These are phyloP conservation scores for Senna tora DNA, from an alignment of 306 rosid genomes.

Conservation along the genomic window DNA sequence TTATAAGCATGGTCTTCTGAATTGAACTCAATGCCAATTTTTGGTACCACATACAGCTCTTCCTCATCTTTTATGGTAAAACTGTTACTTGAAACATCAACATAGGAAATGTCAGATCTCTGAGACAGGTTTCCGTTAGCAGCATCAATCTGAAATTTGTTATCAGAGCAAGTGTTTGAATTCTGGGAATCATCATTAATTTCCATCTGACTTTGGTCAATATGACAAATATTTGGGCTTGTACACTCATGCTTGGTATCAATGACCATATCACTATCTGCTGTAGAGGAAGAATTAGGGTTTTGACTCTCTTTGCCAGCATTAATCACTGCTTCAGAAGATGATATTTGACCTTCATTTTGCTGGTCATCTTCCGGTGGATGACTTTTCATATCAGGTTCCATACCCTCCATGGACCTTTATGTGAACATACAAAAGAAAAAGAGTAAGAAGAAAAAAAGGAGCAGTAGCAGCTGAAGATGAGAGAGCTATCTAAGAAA, in stretches of 20 bases:
- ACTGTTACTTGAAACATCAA: conserved; percentile 34
- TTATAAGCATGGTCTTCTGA: conserved; percentile 67
- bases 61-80: conserved; percentile 36
- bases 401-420: conserved; percentile 44
- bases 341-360: conserved; percentile 39
- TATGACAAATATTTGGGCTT: conserved; percentile 37
- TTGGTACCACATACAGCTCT: conserved; percentile 41
- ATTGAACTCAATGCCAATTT: conserved; percentile 60
- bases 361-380: conserved; percentile 27
- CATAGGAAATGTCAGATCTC: conserved; percentile 26
- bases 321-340: conserved; percentile 31
- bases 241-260: conserved; percentile 40
- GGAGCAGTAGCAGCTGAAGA: conserved; percentile 29
- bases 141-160: conserved; percentile 39
- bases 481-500: neutral
- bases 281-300: conserved; percentile 32
- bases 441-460: conserved; percentile 6
- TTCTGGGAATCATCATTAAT: conserved; percentile 42
- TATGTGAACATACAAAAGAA: conserved; percentile 19
- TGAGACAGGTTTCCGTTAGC: conserved; percentile 33
- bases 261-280: conserved; percentile 32
- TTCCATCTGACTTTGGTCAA: conserved; percentile 40
- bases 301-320: conserved; percentile 36
- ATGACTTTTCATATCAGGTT: conserved; percentile 35
- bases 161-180: conserved; percentile 38